Evolutionary conservation across 2,329 filamentous ascomycete species (phyloP).

Genomic region (Venturia aucupariae): DNA sequence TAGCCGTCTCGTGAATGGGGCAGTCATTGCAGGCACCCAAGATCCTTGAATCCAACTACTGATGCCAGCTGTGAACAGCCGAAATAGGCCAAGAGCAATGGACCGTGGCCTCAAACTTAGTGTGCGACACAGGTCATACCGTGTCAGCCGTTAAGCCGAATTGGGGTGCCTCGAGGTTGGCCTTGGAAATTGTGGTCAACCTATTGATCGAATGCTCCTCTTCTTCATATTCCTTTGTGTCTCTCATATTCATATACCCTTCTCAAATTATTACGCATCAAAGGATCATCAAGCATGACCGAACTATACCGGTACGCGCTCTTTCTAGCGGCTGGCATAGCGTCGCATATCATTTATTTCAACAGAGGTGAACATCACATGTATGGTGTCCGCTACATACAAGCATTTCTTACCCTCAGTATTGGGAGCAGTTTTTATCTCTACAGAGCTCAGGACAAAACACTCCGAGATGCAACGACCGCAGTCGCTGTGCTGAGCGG

Average conservation of each 20-base stretch:
- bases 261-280: not conserved
- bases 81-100: too few species aligned
- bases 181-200: too few species aligned
- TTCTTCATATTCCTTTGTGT: too few species aligned
- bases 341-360: constrained; percentile 18
- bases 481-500: not conserved
- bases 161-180: too few species aligned
- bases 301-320: not conserved
- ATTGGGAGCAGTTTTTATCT: not conserved
- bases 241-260: not conserved
- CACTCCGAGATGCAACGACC: not conserved
- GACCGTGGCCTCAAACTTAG: too few species aligned
- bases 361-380: constrained; percentile 19
- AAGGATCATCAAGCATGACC: not conserved
- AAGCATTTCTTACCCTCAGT: constrained; percentile 9
- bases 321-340: constrained; percentile 11
- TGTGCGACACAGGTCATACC: too few species aligned
- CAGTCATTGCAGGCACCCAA: not conserved
- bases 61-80: not conserved
- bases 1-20: not conserved
- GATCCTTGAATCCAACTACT: not conserved
- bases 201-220: too few species aligned
- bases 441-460: not conserved
- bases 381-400: constrained; percentile 16
- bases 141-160: too few species aligned